Base-by-base conservation (phyloP, 257 asterid species). In the Fraxinus excelsior region DNA sequence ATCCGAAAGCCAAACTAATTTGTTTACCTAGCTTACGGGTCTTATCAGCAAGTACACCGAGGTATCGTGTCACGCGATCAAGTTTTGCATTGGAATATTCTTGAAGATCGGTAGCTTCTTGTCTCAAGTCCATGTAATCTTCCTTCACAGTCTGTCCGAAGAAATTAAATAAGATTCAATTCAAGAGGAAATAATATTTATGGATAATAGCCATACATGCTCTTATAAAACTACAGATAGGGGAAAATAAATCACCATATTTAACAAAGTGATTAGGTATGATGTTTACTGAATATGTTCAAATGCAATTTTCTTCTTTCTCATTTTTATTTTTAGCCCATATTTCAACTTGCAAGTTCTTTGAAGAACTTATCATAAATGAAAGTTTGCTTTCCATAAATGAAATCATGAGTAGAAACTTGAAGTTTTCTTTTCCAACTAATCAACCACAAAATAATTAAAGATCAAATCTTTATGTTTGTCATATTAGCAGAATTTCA, bases 1-100 rank as follows among this genome's bases (percentile, higher is more conserved):
- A 37, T 31, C 66, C 71, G 46, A 62, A 73, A 77, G 35, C 40
- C 80, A 80, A 80, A 38, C 58, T 44, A 71, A 42, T 31, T 65
- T 72, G 58, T 32, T 80, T 90, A 93, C 99, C 99, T 84, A 95
- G 88, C 84, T 89, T 91, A 56, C 90, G 98, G 46, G 99, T 82
- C 85, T 90, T 91, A 66, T 91, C 97, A 82, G 99, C 97, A 86
- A 96, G 99, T 68, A 88, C 97, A 74, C 99, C 97, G 62, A 96
- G 86, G 83, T 96, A 96, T 65, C 97, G 96, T 40, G 95, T 93
- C 83, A 89, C 91, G 9, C 98, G 94, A 78, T 96, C 98, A 81
- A 96, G 92, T 82, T 96, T 96, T 32, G 97, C 98, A 74, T 90
- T 90, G 71, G 98, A 93, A 86, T 96, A 96, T 79, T 96, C 99